Evolutionary conservation across 257 asterid genomes (phyloP).

Genomic region (Solanum rostratum): DNA sequence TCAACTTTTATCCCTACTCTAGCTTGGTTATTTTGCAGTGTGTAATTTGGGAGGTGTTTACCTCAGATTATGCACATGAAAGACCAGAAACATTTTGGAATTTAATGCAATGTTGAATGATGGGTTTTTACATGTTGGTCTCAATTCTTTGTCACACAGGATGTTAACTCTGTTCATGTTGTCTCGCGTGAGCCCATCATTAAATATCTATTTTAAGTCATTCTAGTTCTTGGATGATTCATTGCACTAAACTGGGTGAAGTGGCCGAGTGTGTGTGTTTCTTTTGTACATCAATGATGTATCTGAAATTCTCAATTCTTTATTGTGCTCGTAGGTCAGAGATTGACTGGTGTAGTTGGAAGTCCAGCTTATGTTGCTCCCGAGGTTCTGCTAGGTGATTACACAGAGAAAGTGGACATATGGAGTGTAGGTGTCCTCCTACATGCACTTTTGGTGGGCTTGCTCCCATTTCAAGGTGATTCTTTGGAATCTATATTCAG

Average conservation of each 20-base stretch:
- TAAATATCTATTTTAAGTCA: background rate
- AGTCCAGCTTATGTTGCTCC: constrained; percentile 95
- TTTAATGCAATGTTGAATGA: background rate
- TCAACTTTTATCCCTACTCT: background rate
- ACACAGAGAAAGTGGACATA: constrained; percentile 77
- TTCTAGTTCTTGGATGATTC: background rate
- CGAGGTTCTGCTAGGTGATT: constrained; percentile 70
- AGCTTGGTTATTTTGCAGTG: background rate
- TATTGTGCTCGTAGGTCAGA: constrained; percentile 45
- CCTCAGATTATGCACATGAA: background rate
- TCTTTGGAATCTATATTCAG: constrained; percentile 60
- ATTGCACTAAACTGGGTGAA: background rate
- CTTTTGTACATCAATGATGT: background rate
- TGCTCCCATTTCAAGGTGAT: constrained; percentile 71
- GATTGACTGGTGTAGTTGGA: constrained; percentile 66
- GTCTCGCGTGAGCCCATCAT: background rate
- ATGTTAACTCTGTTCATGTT: background rate
- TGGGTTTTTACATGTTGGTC: background rate
- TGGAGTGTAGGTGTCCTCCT: constrained; percentile 93
- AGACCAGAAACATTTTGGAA: background rate
- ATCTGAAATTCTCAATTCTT: constrained; percentile 1
- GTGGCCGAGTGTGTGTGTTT: background rate
- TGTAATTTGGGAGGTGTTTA: background rate
- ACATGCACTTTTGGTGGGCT: constrained; percentile 73
- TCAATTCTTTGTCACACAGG: background rate